These are phyloP conservation scores for Moesziomyces globuligerus DNA, from an alignment of 1,284 basidiomycete species.

Conservation along the genomic window DNA sequence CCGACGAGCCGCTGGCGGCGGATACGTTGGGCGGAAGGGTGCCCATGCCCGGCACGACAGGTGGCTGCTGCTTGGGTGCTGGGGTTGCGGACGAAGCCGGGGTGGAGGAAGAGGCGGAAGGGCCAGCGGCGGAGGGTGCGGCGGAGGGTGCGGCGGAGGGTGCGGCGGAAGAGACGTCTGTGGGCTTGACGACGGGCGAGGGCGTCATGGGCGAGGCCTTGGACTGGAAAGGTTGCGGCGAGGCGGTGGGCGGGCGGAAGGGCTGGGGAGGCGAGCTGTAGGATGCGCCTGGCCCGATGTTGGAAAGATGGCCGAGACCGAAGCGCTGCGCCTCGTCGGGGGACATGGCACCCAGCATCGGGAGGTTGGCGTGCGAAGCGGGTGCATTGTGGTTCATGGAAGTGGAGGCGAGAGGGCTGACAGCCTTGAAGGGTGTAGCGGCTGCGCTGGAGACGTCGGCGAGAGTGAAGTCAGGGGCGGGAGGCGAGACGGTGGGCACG, in stretches of 20 bases:
- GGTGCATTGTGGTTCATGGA: slow-evolving; percentile 9
- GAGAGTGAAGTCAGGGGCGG: slow-evolving; percentile 2
- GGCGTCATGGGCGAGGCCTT: slow-evolving; percentile 18
- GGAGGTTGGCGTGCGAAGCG: slow-evolving; percentile 3
- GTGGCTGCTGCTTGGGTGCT: slow-evolving; percentile 11
- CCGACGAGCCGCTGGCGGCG: slow-evolving; percentile 9
- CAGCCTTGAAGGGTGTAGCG: slow-evolving; percentile 10
- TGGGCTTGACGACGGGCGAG: slow-evolving; percentile 20
- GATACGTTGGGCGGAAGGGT: slow-evolving; percentile 32
- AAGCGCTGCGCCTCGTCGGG: slow-evolving; percentile 24
- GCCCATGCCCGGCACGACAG: slow-evolving; percentile 41
- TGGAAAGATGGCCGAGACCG: slow-evolving; percentile 15
- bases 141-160: not conserved
- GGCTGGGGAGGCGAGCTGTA: slow-evolving; percentile 24
- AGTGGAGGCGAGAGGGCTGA: slow-evolving; percentile 22
- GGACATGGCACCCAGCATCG: slow-evolving; percentile 14
- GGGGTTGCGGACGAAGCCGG: not conserved
- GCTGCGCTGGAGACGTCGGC: slow-evolving; percentile 1
- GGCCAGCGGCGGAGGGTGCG: not conserved
- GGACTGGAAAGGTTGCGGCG: slow-evolving; percentile 34
- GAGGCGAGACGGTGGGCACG: slow-evolving; percentile 18
- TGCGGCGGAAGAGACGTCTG: slow-evolving; percentile 21
- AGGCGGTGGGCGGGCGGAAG: slow-evolving; percentile 21
- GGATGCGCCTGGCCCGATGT: slow-evolving; percentile 10
- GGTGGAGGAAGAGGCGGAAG: slow-evolving; percentile 2